These are phyloP conservation scores for Phellopilus nigrolimitatus DNA, from an alignment of 1,284 basidiomycete genomes.

Conservation along the genomic window DNA sequence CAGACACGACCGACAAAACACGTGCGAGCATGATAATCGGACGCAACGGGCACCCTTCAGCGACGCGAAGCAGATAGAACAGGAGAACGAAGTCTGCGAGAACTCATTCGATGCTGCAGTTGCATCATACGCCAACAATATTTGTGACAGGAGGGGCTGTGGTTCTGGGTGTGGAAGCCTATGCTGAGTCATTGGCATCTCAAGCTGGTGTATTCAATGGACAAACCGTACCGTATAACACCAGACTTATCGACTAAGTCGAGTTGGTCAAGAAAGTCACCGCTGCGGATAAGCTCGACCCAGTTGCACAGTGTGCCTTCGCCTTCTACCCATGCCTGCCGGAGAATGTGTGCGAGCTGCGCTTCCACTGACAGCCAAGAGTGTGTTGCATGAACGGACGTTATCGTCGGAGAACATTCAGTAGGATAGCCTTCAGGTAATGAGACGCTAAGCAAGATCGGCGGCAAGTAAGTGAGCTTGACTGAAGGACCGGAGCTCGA, in stretches of 20 bases:
- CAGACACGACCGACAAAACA: slow-evolving; percentile 71
- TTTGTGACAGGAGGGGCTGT: slow-evolving; percentile 37
- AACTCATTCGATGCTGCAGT: slow-evolving; percentile 47
- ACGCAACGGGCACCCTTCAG: slow-evolving; percentile 68
- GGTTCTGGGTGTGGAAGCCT: slow-evolving; percentile 57
- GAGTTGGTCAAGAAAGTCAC: slow-evolving; percentile 48
- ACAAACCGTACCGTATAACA: slow-evolving; percentile 40
- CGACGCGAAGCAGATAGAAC: slow-evolving; percentile 65
- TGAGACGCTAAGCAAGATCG: slow-evolving; percentile 51
- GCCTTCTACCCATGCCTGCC: slow-evolving; percentile 53
- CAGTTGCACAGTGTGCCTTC: slow-evolving; percentile 62
- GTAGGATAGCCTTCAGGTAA: slow-evolving; percentile 58
- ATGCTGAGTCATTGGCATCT: slow-evolving; percentile 17
- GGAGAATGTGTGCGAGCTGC: slow-evolving; percentile 38
- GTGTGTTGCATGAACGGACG: slow-evolving; percentile 50
- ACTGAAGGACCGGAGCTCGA: slow-evolving; percentile 13
- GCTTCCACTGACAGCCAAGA: slow-evolving; percentile 49
- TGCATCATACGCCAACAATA: slow-evolving; percentile 46
- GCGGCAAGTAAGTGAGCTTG: slow-evolving; percentile 49
- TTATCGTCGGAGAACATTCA: slow-evolving; percentile 45
- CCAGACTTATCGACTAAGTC: slow-evolving; percentile 30
- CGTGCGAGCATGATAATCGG: slow-evolving; percentile 59
- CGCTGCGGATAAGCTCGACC: slow-evolving; percentile 65
- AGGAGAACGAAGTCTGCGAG: slow-evolving; percentile 55
- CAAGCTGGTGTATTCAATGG: slow-evolving; percentile 12